Percentiles rank a stretch among this genome's conserved stretches.
Evolutionary conservation across 768 basidiomycete genomes (phyloP).

Genomic region (Crassisporium funariophilum): DNA sequence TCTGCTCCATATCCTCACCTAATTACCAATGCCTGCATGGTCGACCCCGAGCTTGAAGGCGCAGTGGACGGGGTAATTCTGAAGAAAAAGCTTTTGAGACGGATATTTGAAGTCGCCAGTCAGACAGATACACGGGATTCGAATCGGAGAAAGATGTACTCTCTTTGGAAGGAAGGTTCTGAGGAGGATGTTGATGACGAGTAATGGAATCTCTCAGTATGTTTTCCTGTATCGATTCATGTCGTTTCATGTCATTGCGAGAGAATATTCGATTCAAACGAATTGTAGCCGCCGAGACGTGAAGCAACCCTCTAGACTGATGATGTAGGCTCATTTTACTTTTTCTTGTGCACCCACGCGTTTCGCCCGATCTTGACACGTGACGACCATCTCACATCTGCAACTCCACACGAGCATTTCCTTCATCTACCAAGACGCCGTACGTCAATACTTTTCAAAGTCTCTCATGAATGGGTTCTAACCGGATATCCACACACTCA

Average conservation of each 20-base stretch:
- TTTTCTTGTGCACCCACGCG: no score
- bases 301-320: no score
- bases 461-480: no score
- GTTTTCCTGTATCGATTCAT: conserved; percentile 3
- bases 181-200: conserved; percentile 41
- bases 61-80: conserved; percentile 38
- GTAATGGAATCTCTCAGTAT: conserved; percentile 25
- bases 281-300: no score
- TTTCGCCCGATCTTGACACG: no score
- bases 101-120: conserved; percentile 75
- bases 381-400: no score
- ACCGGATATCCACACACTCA: not conserved
- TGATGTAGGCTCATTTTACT: no score
- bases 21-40: conserved; percentile 55
- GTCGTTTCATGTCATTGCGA: not conserved
- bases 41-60: conserved; percentile 41
- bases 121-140: conserved; percentile 72
- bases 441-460: no score
- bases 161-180: conserved; percentile 68
- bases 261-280: no score
- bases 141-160: conserved; percentile 83
- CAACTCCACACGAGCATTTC: no score
- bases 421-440: no score
- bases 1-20: conserved; percentile 43
- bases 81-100: conserved; percentile 56